A percentile compares a stretch with the other conserved stretches of the same genome.
Conservation (phyloP, 768 basidiomycete species). For the Panellus pusillus region DNA sequence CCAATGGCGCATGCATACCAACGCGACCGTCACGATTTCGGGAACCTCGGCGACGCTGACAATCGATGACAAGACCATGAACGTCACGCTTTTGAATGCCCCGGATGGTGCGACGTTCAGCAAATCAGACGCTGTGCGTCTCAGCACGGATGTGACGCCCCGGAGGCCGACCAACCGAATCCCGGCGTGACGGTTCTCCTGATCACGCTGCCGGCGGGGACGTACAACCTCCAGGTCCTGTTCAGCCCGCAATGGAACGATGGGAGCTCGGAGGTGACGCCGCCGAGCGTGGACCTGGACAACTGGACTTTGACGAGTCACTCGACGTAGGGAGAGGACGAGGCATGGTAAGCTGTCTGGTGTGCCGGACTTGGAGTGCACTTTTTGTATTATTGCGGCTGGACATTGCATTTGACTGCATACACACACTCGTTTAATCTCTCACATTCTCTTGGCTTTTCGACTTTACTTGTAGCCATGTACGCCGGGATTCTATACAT, state of each 20-base stretch:
- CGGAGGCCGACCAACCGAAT: conserved; percentile 70
- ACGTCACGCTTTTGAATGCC: conserved; percentile 66
- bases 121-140: conserved; percentile 53
- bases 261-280: conserved; percentile 67
- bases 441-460: neutral
- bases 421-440: neutral
- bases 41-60: conserved; percentile 74
- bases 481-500: neutral
- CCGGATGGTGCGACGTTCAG: conserved; percentile 68
- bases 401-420: neutral
- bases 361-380: neutral
- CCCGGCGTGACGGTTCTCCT: conserved; percentile 76
- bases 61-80: conserved; percentile 68
- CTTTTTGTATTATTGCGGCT: neutral
- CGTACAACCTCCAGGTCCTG: conserved; percentile 77
- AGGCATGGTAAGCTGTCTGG: neutral
- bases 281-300: conserved; percentile 66
- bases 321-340: conserved; percentile 19
- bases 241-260: conserved; percentile 93
- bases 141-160: conserved; percentile 62
- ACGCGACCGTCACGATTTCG: conserved; percentile 67
- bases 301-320: conserved; percentile 83
- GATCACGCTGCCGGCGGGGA: conserved; percentile 65
- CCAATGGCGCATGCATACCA: conserved; percentile 95
- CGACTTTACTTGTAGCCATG: neutral